A percentile compares a stretch with the other conserved stretches of the same genome.
phyloP scores from a whole-genome alignment of 331 rosid genomes.

The Saraca asoca region DNA sequence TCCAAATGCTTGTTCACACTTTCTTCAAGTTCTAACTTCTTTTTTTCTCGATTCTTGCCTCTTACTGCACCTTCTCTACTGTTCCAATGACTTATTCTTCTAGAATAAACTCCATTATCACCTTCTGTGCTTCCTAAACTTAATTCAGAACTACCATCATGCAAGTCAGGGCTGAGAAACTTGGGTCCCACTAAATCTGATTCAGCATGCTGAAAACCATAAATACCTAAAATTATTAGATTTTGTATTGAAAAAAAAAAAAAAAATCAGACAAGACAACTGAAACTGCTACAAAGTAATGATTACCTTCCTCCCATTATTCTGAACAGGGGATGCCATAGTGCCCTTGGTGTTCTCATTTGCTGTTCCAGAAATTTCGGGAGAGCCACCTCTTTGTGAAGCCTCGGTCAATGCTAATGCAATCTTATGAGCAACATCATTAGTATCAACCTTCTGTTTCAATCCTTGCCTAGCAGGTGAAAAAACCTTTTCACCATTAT shows the following conservation, averaged over 20 bases:
- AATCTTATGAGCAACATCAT: slow-evolving; percentile 74
- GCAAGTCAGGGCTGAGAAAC: slow-evolving; percentile 51
- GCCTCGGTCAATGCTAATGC: slow-evolving; percentile 83
- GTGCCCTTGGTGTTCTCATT: slow-evolving; percentile 50
- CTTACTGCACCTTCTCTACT: slow-evolving; percentile 45
- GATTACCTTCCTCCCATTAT: slow-evolving; percentile 63
- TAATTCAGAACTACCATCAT: slow-evolving; percentile 64
- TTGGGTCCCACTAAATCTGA: slow-evolving; percentile 48
- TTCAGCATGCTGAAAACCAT: slow-evolving; percentile 53
- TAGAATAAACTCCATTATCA: slow-evolving; percentile 51
- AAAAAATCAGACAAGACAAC: slow-evolving; percentile 32
- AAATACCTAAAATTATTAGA: slow-evolving; percentile 28
- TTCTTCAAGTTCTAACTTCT: slow-evolving; percentile 56
- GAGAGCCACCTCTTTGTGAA: slow-evolving; percentile 75
- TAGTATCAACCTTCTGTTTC: slow-evolving; percentile 53
- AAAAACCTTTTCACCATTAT: slow-evolving; percentile 53
- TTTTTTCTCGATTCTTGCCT: slow-evolving; percentile 51
- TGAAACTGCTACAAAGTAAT: slow-evolving; percentile 15
- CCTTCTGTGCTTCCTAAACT: slow-evolving; percentile 79
- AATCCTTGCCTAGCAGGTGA: slow-evolving; percentile 61
- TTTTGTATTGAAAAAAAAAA: slow-evolving; percentile 26
- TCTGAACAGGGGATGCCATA: slow-evolving; percentile 49
- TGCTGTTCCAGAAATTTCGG: slow-evolving; percentile 61
- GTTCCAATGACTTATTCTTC: slow-evolving; percentile 37
- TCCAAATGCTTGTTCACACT: slow-evolving; percentile 55